Base-by-base conservation (phyloP, 306 rosid species). In the Prosopis cineraria region DNA sequence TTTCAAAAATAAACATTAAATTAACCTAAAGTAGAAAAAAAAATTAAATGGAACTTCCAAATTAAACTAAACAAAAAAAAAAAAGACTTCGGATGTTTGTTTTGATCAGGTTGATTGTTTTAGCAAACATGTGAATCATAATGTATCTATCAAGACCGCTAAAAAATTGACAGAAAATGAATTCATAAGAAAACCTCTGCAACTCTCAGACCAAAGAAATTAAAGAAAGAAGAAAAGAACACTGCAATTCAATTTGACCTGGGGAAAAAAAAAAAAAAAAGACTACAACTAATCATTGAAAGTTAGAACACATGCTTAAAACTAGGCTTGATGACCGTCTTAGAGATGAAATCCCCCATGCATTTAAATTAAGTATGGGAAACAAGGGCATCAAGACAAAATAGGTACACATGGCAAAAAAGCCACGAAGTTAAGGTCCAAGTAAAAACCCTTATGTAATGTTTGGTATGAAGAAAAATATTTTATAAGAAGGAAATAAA, bases 391-490 rank as follows among this genome's bases (percentile, higher is more conserved):
- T 73, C 78, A 59, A 73, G 33, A 73, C 66, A 66, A 47, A 3
- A 68, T 27, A 67, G 24, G 59, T 39, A 65, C 25, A 73, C 82
- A 53, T 41, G 78, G 73, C 78, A 68, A 22, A 52, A 19, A 66
- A 53, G 47, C 82, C 73, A 63, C 17, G 37, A 7, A 53, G 52
- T 45, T 7, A 43, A 48, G 29, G 64, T 44, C 44, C 25, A 33
- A 73, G 66, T 31, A 68, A 64, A 30, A 53, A n/a, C n/a, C n/a
- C n/a, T n/a, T n/a, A n/a, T n/a, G n/a, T n/a, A n/a, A n/a, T n/a
- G n/a, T n/a, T n/a, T n/a, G n/a, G n/a, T n/a, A n/a, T n/a, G n/a
- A n/a, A n/a, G n/a, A n/a, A n/a, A n/a, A n/a, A n/a, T n/a, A n/a
- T n/a, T n/a, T n/a, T n/a, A n/a, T n/a, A n/a, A n/a, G n/a, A n/a